A percentile compares a stretch with the other conserved stretches of the same genome.
phyloP scores from a whole-genome alignment of 768 basidiomycete species.

The Boletales sp. region DNA sequence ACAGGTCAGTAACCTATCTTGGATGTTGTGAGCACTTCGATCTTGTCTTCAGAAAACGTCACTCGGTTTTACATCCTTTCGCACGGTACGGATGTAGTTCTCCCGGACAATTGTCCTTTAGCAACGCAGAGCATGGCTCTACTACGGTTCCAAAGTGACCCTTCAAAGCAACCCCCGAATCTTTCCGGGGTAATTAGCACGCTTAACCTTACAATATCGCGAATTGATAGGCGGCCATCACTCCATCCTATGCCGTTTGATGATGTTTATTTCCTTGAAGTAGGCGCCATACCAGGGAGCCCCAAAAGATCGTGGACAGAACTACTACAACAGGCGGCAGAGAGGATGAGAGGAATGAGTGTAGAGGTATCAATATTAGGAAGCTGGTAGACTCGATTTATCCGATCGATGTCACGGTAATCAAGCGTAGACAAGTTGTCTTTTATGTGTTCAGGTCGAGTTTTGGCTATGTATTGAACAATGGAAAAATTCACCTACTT shows the following conservation, averaged over 20 bases:
- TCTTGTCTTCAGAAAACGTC: conserved; percentile 47
- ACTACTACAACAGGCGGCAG: conserved; percentile 34
- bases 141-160: conserved; percentile 32
- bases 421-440: not conserved
- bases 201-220: conserved; percentile 43
- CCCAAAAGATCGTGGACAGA: conserved; percentile 27
- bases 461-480: no score
- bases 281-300: conserved; percentile 19
- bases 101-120: conserved; percentile 25
- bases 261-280: conserved; percentile 64
- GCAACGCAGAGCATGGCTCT: conserved; percentile 31
- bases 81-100: conserved; percentile 27
- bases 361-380: conserved; percentile 42
- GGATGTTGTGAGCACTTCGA: not conserved
- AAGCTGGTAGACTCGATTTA: conserved; percentile 39
- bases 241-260: conserved; percentile 44
- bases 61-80: conserved; percentile 68
- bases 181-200: conserved; percentile 27
- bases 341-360: conserved; percentile 32
- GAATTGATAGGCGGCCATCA: conserved; percentile 67
- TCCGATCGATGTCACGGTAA: not conserved
- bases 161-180: conserved; percentile 3
- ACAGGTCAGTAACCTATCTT: conserved; percentile 11
- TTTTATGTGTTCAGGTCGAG: no score
- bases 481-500: no score